Percentiles rank a stretch among this genome's conserved stretches.
These are phyloP conservation scores for Heliocybe sulcata DNA, from an alignment of 1,284 basidiomycete genomes.

Conservation along the genomic window DNA sequence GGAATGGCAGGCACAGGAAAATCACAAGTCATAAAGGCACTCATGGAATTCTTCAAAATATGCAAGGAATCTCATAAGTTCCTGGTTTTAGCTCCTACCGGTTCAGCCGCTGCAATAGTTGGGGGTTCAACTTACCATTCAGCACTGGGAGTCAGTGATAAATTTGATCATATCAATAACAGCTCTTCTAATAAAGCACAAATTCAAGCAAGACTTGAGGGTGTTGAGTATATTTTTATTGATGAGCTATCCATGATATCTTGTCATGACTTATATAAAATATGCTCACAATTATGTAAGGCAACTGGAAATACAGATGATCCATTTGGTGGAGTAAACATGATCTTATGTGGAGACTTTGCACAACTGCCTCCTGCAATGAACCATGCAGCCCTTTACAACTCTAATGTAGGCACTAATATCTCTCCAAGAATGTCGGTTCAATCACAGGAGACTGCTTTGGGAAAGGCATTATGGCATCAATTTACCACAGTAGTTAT, in stretches of 20 bases:
- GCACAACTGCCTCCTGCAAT: conserved; percentile 19
- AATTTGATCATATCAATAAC: neutral
- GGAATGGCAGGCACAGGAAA: conserved; percentile 35
- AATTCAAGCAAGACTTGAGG: conserved; percentile 10
- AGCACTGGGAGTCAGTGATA: conserved; percentile 18
- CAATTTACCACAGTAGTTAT: conserved; percentile 27
- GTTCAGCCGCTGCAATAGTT: conserved; percentile 26
- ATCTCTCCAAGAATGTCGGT: conserved; percentile 2
- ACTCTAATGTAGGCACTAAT: conserved; percentile 7
- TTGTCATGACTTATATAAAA: conserved; percentile 18
- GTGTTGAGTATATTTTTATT: conserved; percentile 27
- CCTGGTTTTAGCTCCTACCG: conserved; percentile 27
- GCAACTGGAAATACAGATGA: conserved; percentile 6
- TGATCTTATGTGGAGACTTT: conserved; percentile 20
- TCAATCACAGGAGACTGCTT: conserved; percentile 16
- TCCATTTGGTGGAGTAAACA: conserved; percentile 12
- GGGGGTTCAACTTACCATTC: conserved; percentile 31
- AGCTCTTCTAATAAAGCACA: conserved; percentile 6
- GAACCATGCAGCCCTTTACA: conserved; percentile 14
- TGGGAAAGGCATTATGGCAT: conserved; percentile 28
- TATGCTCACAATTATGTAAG: conserved; percentile 12
- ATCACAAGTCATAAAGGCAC: conserved; percentile 30
- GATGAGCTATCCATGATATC: conserved; percentile 31
- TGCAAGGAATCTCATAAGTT: conserved; percentile 19
- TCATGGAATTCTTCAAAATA: conserved; percentile 20